A percentile compares a stretch with the other conserved stretches of the same genome.
phyloP scores from a whole-genome alignment of 805 yeast species.

The Pichia cabralensis region DNA sequence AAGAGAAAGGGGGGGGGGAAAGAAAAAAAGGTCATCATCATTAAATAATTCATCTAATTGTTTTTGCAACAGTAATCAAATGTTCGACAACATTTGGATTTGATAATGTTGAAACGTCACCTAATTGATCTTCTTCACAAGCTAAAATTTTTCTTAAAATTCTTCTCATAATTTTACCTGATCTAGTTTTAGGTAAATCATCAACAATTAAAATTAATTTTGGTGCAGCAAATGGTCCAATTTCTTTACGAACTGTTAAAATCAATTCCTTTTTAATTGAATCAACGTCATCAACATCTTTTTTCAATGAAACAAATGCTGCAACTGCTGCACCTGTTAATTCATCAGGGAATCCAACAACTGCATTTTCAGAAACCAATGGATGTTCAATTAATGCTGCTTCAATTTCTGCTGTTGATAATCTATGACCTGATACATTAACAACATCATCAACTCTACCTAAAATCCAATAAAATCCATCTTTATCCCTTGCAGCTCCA shows the following conservation, averaged over 20 bases:
- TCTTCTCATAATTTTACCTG: slow-evolving; percentile 84
- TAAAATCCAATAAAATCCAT: slow-evolving; percentile 77
- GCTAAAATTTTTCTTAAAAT: slow-evolving; percentile 69
- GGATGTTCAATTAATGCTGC: slow-evolving; percentile 69
- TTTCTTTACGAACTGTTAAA: slow-evolving; percentile 64
- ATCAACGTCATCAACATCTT: slow-evolving; percentile 34
- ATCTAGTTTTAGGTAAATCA: slow-evolving; percentile 79
- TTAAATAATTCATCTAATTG: too few species aligned
- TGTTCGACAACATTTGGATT: slow-evolving; percentile 68
- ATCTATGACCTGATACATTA: slow-evolving; percentile 77
- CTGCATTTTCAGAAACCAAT: slow-evolving; percentile 69
- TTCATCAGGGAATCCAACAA: slow-evolving; percentile 75
- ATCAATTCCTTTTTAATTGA: slow-evolving; percentile 54
- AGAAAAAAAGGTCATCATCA: too few species aligned
- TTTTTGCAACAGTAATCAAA: slow-evolving; percentile 49
- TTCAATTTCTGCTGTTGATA: slow-evolving; percentile 85
- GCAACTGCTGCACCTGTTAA: slow-evolving; percentile 82
- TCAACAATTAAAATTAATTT: slow-evolving; percentile 60
- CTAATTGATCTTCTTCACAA: slow-evolving; percentile 70
- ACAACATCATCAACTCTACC: slow-evolving; percentile 88
- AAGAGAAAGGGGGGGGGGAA: too few species aligned
- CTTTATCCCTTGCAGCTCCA: slow-evolving; percentile 80
- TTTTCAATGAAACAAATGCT: slow-evolving; percentile 69
- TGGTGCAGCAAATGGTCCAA: slow-evolving; percentile 84
- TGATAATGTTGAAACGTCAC: slow-evolving; percentile 69